Evolutionary conservation across 495 filamentous ascomycete species (phyloP).

Genomic region (Aspergillus panamensis): DNA sequence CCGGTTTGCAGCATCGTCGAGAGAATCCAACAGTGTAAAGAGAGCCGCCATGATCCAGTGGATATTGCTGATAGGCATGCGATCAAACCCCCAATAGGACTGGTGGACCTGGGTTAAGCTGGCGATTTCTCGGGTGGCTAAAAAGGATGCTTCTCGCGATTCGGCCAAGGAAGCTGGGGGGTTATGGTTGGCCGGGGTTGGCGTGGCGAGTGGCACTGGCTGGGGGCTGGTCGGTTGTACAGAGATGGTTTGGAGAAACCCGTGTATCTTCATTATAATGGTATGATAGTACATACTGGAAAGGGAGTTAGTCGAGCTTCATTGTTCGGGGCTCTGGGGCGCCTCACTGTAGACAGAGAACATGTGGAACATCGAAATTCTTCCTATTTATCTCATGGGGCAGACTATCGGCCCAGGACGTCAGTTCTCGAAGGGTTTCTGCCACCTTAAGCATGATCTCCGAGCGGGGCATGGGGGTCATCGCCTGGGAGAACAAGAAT

Average conservation of each 20-base stretch:
- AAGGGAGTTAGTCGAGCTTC: neutral
- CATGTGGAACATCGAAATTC: slow-evolving; percentile 27
- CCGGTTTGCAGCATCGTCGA: slow-evolving; percentile 24
- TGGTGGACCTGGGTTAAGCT: slow-evolving; percentile 25
- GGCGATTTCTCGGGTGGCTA: slow-evolving; percentile 22
- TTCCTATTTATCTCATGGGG: slow-evolving; percentile 21
- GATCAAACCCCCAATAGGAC: slow-evolving; percentile 26
- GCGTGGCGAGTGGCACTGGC: neutral
- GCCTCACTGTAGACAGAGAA: slow-evolving; percentile 35
- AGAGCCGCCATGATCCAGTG: slow-evolving; percentile 32
- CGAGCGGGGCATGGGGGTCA: slow-evolving; percentile 2
- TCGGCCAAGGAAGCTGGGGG: slow-evolving; percentile 6
- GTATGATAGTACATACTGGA: slow-evolving; percentile 31
- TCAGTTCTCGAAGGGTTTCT: slow-evolving; percentile 22
- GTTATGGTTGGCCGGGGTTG: neutral
- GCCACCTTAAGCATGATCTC: slow-evolving; percentile 17
- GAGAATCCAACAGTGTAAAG: slow-evolving; percentile 28
- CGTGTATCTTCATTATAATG: slow-evolving; percentile 26
- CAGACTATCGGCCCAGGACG: slow-evolving; percentile 24
- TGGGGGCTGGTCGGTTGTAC: neutral
- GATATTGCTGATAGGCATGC: slow-evolving; percentile 24
- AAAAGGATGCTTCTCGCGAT: slow-evolving; percentile 15
- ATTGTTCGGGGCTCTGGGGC: neutral
- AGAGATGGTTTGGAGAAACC: slow-evolving; percentile 6
- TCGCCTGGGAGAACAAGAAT: slow-evolving; percentile 18